phyloP scores from a whole-genome alignment of 805 yeast species.

The Jamesozyma spencerorum region DNA sequence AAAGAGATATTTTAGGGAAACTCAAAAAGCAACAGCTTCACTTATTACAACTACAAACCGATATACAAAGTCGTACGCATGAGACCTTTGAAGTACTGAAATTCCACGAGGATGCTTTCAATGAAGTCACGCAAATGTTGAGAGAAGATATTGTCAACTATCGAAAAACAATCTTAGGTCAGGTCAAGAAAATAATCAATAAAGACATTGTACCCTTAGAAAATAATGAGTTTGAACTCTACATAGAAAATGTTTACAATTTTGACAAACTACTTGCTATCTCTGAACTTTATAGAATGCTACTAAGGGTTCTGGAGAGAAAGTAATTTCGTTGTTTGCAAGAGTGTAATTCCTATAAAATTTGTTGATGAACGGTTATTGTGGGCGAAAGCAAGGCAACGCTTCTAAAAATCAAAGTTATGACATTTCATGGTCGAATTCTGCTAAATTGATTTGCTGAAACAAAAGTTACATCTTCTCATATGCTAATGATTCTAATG shows the following conservation, averaged over 20 bases:
- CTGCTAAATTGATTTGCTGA: too few species aligned
- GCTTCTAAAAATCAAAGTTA: too few species aligned
- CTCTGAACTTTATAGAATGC: constrained; percentile 12
- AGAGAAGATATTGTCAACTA: constrained; percentile 14
- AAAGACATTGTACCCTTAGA: constrained; percentile 14
- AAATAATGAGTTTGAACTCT: constrained; percentile 15
- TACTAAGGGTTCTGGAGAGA: not conserved
- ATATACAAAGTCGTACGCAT: constrained; percentile 6
- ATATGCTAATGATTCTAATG: too few species aligned
- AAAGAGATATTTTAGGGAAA: not conserved
- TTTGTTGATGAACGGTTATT: too few species aligned
- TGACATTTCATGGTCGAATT: too few species aligned
- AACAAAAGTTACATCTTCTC: too few species aligned
- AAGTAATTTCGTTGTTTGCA: too few species aligned
- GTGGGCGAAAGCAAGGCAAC: too few species aligned
- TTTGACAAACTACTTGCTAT: constrained; percentile 15
- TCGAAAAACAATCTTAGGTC: constrained; percentile 7
- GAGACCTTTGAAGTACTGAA: constrained; percentile 13
- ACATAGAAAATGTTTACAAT: constrained; percentile 14
- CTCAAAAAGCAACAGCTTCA: constrained; percentile 1
- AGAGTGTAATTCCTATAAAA: too few species aligned
- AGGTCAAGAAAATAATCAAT: constrained; percentile 9
- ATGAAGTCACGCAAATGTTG: constrained; percentile 12
- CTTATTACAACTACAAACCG: constrained; percentile 5
- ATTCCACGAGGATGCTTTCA: constrained; percentile 15